Percentiles rank a stretch among this genome's conserved stretches.
Evolutionary conservation across 345 rosid species (phyloP).

Genomic region (Eutrema heterophyllum): DNA sequence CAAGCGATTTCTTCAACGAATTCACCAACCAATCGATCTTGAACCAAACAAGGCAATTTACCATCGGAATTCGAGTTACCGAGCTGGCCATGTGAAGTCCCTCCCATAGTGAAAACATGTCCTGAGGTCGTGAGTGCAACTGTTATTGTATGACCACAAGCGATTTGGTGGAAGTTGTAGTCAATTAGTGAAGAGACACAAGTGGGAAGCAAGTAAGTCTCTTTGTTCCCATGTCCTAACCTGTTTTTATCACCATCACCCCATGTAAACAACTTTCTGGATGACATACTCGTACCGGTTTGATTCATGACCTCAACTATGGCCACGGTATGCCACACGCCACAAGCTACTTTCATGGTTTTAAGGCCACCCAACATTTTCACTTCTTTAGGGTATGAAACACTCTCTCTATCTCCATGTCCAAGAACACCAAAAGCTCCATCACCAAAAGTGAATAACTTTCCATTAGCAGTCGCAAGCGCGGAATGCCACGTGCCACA

Average conservation of each 20-base stretch:
- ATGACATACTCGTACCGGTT: slow-evolving; percentile 42
- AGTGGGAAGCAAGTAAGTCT: slow-evolving; percentile 72
- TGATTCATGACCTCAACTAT: slow-evolving; percentile 81
- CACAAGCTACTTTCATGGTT: slow-evolving; percentile 86
- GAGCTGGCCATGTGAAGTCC: slow-evolving; percentile 69
- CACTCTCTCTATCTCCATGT: slow-evolving; percentile 80
- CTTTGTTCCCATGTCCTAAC: slow-evolving; percentile 90
- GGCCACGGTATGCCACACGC: slow-evolving; percentile 96
- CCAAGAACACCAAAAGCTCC: slow-evolving; percentile 88
- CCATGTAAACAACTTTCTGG: slow-evolving; percentile 91
- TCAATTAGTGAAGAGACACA: slow-evolving; percentile 82
- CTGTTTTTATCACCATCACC: slow-evolving; percentile 92
- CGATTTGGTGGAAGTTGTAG: slow-evolving; percentile 84
- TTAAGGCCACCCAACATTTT: slow-evolving; percentile 60
- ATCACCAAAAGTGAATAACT: slow-evolving; percentile 88
- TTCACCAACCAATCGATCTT: slow-evolving; percentile 84
- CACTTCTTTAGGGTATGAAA: slow-evolving; percentile 73
- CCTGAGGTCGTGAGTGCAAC: slow-evolving; percentile 94
- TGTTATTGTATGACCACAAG: slow-evolving; percentile 83
- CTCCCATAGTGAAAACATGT: slow-evolving; percentile 88
- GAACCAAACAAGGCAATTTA: slow-evolving; percentile 70
- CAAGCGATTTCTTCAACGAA: slow-evolving; percentile 91
- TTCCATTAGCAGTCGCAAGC: slow-evolving; percentile 76
- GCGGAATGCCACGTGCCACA: slow-evolving; percentile 99
- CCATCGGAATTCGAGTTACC: slow-evolving; percentile 70